Evolutionary conservation across 2,329 filamentous ascomycete genomes (phyloP).

Genomic region (Phyllosticta ampelicida): DNA sequence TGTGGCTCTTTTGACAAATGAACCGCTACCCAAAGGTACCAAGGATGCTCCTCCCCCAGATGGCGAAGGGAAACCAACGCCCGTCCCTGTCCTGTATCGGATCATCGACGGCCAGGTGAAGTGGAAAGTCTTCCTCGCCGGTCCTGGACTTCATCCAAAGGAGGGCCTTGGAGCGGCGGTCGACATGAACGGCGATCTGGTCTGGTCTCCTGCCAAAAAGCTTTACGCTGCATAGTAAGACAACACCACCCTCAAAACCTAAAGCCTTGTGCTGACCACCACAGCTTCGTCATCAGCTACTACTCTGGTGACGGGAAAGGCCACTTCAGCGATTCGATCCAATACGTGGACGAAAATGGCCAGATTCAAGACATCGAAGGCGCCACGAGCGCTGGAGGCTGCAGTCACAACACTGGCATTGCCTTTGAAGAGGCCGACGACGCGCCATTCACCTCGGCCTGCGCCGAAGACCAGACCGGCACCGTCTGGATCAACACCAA

Average conservation of each 20-base stretch:
- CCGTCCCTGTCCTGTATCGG: background rate
- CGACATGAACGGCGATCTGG: background rate
- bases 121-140: background rate
- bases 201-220: background rate
- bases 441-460: conserved; percentile 33
- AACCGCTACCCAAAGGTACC: background rate
- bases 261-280: background rate
- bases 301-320: background rate
- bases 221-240: background rate
- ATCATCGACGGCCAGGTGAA: background rate
- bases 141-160: background rate
- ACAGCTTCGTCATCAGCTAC: background rate
- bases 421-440: conserved; percentile 49
- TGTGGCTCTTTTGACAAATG: background rate
- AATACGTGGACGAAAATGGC: conserved; percentile 26
- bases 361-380: conserved; percentile 41
- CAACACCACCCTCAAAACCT: background rate
- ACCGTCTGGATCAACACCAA: background rate
- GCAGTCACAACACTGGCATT: conserved; percentile 55
- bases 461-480: background rate
- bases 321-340: background rate
- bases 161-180: conserved; percentile 10
- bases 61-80: background rate
- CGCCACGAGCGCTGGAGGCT: conserved; percentile 49
- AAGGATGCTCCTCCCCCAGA: background rate